Conservation (phyloP, 805 yeast genomes). For the Saccharomycopsis capsularis region DNA sequence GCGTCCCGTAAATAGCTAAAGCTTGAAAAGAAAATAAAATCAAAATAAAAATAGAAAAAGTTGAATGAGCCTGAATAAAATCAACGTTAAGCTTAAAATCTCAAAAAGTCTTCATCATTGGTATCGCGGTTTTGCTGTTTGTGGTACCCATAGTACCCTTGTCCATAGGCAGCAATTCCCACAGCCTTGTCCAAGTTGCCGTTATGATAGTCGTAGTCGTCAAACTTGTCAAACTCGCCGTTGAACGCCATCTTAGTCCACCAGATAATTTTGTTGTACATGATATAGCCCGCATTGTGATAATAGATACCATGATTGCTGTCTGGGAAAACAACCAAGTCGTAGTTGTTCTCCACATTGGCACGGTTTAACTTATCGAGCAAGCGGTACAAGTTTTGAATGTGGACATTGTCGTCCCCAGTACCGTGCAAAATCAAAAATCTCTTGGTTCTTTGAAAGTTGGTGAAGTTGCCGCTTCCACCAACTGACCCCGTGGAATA, state of each 20-base stretch:
- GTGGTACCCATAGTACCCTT: no score
- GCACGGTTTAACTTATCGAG: conserved; percentile 49
- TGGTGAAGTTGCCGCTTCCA: conserved; percentile 28
- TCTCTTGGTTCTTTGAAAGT: conserved; percentile 43
- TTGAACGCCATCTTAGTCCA: conserved; percentile 62
- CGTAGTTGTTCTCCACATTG: conserved; percentile 65
- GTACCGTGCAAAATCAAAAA: conserved; percentile 76
- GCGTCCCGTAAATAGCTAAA: no score
- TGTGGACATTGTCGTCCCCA: conserved; percentile 79
- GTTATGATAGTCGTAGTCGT: conserved; percentile 16
- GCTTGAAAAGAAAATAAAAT: no score
- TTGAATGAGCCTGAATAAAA: no score
- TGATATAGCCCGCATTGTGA: conserved; percentile 66
- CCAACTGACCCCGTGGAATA: conserved; percentile 43
- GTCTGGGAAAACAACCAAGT: conserved; percentile 73
- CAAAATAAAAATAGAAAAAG: no score
- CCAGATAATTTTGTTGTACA: conserved; percentile 55
- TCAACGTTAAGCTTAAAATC: background rate
- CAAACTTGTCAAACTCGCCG: conserved; percentile 36
- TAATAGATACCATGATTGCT: conserved; percentile 66
- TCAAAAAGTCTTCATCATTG: background rate
- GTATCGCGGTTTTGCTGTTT: background rate
- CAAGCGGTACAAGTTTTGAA: conserved; percentile 59
- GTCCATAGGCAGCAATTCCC: no score
- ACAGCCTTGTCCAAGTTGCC: conserved; percentile 18